Conservation (phyloP, 768 basidiomycete genomes). For the Collybia sordida region DNA sequence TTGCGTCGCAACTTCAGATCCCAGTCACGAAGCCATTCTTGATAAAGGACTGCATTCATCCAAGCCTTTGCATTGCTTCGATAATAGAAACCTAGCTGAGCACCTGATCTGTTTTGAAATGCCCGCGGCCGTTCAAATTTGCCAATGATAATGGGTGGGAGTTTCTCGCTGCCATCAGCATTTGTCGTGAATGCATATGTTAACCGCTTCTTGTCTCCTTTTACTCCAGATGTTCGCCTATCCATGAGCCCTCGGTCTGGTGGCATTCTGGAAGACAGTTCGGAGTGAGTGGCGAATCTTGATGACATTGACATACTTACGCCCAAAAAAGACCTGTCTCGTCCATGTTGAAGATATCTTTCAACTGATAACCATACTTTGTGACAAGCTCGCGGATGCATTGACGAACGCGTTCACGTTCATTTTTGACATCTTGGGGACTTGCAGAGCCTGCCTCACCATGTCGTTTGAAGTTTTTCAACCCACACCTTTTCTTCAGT, state of each 20-base stretch:
- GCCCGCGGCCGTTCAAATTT: conserved; percentile 12
- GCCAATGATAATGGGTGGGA: conserved; percentile 15
- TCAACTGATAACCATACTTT: neutral
- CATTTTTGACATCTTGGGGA: neutral
- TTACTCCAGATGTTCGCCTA: conserved; percentile 12
- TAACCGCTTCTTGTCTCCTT: conserved; percentile 15
- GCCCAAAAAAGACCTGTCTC: neutral
- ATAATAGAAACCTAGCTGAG: conserved; percentile 18
- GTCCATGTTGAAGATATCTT: neutral
- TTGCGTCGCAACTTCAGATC: conserved; percentile 11
- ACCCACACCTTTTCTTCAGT: conserved; percentile 22
- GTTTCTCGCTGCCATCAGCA: conserved; percentile 17
- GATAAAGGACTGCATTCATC: conserved; percentile 20
- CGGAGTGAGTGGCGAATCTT: neutral
- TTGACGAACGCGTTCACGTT: too few species aligned
- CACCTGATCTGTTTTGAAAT: conserved; percentile 16
- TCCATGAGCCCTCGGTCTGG: neutral
- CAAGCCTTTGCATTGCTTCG: conserved; percentile 21
- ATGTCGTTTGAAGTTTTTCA: conserved; percentile 10
- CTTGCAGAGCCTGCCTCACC: neutral
- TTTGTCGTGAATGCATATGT: conserved; percentile 18
- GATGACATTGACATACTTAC: neutral
- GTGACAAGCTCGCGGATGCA: neutral
- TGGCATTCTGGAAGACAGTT: neutral
- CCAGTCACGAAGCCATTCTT: conserved; percentile 15